phyloP scores from a whole-genome alignment of 2,329 filamentous ascomycete species.

The Celoporthe dispersa region DNA sequence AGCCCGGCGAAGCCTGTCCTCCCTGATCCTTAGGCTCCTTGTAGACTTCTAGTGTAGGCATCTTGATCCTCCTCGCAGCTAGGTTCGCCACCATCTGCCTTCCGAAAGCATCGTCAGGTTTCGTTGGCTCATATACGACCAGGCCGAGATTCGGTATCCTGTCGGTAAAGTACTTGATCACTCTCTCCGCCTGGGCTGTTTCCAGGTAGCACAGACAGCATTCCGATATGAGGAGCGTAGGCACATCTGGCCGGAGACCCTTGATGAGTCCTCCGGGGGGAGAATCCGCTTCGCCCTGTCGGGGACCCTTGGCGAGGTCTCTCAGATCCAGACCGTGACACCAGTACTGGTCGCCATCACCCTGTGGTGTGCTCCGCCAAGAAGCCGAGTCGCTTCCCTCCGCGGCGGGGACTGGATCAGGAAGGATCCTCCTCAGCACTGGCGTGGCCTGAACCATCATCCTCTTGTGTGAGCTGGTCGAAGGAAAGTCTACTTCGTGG shows the following conservation, averaged over 20 bases:
- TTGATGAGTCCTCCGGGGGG: conserved; percentile 27
- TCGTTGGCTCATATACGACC: conserved; percentile 87
- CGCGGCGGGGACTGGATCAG: conserved; percentile 34
- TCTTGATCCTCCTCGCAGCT: conserved; percentile 75
- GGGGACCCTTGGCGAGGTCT: conserved; percentile 47
- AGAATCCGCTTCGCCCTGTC: conserved; percentile 19
- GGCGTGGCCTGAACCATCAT: conserved; percentile 53
- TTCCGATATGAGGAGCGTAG: conserved; percentile 89
- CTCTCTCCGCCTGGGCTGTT: conserved; percentile 62
- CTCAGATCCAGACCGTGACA: conserved; percentile 75
- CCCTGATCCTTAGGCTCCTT: conserved; percentile 70
- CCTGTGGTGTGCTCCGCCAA: conserved; percentile 48
- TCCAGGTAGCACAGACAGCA: conserved; percentile 93
- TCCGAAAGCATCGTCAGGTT: conserved; percentile 84
- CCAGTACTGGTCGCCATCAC: conserved; percentile 50
- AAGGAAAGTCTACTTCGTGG: conserved; percentile 89
- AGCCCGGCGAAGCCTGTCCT: conserved; percentile 64
- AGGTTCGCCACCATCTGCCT: conserved; percentile 92
- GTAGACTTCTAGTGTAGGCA: conserved; percentile 82
- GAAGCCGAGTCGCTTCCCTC: conserved; percentile 34
- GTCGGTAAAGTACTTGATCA: conserved; percentile 68
- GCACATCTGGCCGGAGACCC: conserved; percentile 56
- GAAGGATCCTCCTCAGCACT: conserved; percentile 45
- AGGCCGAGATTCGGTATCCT: conserved; percentile 57
- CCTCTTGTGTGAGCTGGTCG: conserved; percentile 72